Evolutionary conservation across 495 filamentous ascomycete species (phyloP), one percentile per base, ranked within the genome.

Genomic region (Mytilinidion resinicola): DNA sequence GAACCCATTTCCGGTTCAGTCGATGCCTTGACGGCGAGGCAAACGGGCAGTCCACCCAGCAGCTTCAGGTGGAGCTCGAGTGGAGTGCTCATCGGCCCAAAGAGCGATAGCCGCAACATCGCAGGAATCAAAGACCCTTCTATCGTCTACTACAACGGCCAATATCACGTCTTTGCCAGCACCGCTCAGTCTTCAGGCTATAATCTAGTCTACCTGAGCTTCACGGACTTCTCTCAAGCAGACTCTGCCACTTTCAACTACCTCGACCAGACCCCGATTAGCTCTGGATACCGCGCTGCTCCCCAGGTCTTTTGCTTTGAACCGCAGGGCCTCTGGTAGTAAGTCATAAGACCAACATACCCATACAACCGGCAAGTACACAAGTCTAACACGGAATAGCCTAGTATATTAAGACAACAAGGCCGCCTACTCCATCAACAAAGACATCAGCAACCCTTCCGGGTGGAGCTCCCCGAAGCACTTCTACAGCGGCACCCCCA

Each of bases 111-210:
- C 41, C 38, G 46, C 3, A 55, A 53, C 37, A 61, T 65, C 48
- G 63, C 47, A n/a, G 62, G 46, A n/a, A 55, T 69, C 60, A 69
- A 69, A 54, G 67, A 69, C 57, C 64, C 64, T 41, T 64, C 64
- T 36, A 37, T 53, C 19, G 61, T 67, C 33, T 42, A 37, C 30
- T 64, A 67, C 58, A 58, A 67, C 15, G 63, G 61, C 60, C 55
- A 65, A 15, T 50, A 62, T 11, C 67, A 67, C 38, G 67, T 69
- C 35, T 69, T 67, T 44, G 67, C 57, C 6, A 62, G 56, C 10
- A 60, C 46, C 37, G 64, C 64, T 33, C 53, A 61, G 21, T 52
- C 56, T 34, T 30, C 53, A 5, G 64, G 64, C 41, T 64, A 62
- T 39, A 63, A 42, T 30, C 61, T 59, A 25, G 64, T 59, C 47